Evolutionary conservation across 495 filamentous ascomycete species (phyloP).

Genomic region (Aspergillus homomorphus): DNA sequence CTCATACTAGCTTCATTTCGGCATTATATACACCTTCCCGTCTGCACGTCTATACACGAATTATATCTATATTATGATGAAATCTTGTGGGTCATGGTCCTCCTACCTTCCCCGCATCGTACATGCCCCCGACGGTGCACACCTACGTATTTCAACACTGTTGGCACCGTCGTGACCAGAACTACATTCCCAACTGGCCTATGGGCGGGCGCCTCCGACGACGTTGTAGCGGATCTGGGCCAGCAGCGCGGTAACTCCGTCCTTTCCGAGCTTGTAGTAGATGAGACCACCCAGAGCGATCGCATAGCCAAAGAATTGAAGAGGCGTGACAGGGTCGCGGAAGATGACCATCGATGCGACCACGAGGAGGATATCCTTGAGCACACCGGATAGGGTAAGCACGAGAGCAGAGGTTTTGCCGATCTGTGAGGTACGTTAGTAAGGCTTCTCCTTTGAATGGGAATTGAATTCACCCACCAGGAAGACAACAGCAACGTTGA

Average conservation of each 20-base stretch:
- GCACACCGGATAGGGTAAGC: constrained; percentile 89
- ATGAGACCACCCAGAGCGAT: constrained; percentile 83
- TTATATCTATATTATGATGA: not conserved
- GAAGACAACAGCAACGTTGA: constrained; percentile 87
- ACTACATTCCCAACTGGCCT: not conserved
- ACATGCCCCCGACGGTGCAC: too few relatives aligned
- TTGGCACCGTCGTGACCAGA: not conserved
- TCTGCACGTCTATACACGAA: not conserved
- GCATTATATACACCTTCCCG: not conserved
- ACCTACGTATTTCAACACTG: not conserved
- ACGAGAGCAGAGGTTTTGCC: constrained; percentile 92
- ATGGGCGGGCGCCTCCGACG: not conserved
- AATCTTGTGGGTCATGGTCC: not conserved
- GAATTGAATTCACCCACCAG: constrained; percentile 54
- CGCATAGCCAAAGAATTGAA: constrained; percentile 88
- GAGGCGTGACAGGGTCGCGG: constrained; percentile 69
- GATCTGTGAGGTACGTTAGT: constrained; percentile 57
- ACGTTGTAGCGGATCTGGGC: not conserved
- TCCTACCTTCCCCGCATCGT: not conserved
- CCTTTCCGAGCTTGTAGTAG: constrained; percentile 84
- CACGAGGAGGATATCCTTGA: constrained; percentile 94
- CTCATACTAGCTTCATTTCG: too few relatives aligned
- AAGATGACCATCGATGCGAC: constrained; percentile 82
- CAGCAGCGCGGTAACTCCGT: not conserved
- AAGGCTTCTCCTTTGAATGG: constrained; percentile 11